Conservation (phyloP, 441 rosid species). For the Syzygium syzygioides region DNA sequence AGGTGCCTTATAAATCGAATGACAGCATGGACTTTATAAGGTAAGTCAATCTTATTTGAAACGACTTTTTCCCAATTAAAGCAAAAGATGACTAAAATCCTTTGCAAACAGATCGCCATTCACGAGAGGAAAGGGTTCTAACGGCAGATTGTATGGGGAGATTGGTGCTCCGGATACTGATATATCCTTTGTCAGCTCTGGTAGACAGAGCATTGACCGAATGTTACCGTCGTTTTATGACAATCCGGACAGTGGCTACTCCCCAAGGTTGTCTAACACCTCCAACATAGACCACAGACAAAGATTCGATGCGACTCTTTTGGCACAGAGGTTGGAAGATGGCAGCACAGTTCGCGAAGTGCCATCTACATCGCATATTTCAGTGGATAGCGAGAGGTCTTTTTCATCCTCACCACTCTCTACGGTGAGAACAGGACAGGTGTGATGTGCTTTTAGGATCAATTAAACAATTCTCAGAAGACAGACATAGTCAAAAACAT, state of each 20-base stretch:
- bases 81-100: background rate
- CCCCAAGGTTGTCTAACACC: slow-evolving; percentile 45
- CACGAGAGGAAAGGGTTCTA: slow-evolving; percentile 42
- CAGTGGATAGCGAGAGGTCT: slow-evolving; percentile 39
- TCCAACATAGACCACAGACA: slow-evolving; percentile 41
- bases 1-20: background rate
- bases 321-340: slow-evolving; percentile 52
- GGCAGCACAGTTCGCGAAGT: slow-evolving; percentile 30
- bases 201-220: slow-evolving; percentile 75
- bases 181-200: slow-evolving; percentile 72
- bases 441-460: background rate
- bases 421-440: slow-evolving; percentile 24
- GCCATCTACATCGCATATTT: slow-evolving; percentile 12
- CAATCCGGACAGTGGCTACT: slow-evolving; percentile 26
- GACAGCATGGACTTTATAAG: background rate
- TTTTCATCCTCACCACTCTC: slow-evolving; percentile 31
- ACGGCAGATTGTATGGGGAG: slow-evolving; percentile 52
- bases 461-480: background rate
- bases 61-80: background rate
- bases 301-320: slow-evolving; percentile 44
- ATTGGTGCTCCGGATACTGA: slow-evolving; percentile 47
- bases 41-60: background rate
- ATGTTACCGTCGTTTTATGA: slow-evolving; percentile 42
- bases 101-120: slow-evolving; percentile 55
- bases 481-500: background rate